Percentiles rank a stretch among this genome's conserved stretches.
phyloP scores from a whole-genome alignment of 768 basidiomycete species.

The Tylopilus balloui region DNA sequence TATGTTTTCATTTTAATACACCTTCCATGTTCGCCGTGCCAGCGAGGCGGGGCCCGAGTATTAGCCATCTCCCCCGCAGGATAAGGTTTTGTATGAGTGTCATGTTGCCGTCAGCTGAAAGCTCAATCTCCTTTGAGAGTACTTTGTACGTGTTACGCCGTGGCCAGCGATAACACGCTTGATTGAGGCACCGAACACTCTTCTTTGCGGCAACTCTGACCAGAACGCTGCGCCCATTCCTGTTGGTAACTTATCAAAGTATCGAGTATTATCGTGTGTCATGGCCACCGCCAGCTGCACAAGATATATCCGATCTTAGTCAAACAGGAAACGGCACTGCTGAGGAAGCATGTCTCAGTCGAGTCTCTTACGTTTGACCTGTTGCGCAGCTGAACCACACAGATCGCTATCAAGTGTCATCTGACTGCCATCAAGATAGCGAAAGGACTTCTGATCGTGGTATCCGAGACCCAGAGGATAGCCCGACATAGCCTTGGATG shows the following conservation, averaged over 20 bases:
- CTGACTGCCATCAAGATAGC: slow-evolving; percentile 3
- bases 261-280: slow-evolving; percentile 8
- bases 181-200: slow-evolving; percentile 22
- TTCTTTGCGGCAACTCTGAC: slow-evolving; percentile 5
- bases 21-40: slow-evolving; percentile 7
- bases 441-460: neutral
- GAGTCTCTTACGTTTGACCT: neutral
- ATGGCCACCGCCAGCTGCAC: neutral
- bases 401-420: slow-evolving; percentile 6
- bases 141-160: slow-evolving; percentile 29
- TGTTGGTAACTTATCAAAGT: slow-evolving; percentile 12
- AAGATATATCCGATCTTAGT: slow-evolving; percentile 4
- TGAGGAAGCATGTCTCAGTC: neutral
- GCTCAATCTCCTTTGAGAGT: slow-evolving; percentile 51
- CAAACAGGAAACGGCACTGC: neutral
- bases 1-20: slow-evolving; percentile 13
- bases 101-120: slow-evolving; percentile 43
- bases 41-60: slow-evolving; percentile 1
- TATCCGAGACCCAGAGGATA: neutral
- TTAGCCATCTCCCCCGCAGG: slow-evolving; percentile 17
- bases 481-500: slow-evolving; percentile 3
- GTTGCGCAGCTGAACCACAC: no score
- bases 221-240: slow-evolving; percentile 10
- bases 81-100: slow-evolving; percentile 7
- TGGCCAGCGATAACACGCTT: slow-evolving; percentile 23